Base-by-base conservation (phyloP, 805 yeast species). In the Kluyveromyces aestuarii region DNA sequence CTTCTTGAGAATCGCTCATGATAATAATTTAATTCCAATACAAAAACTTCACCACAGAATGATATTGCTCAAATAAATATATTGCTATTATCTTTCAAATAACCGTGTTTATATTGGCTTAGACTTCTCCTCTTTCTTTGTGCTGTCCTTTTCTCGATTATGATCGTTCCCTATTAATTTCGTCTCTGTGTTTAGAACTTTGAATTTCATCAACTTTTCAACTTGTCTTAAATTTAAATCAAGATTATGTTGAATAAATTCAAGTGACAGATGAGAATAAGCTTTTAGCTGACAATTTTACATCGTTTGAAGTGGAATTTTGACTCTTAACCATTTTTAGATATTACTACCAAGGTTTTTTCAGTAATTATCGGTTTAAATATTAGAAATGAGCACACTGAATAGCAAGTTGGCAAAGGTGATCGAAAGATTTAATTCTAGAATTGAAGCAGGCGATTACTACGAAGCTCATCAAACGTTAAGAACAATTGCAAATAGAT, bases 381-480 rank as follows among this genome's bases (percentile, higher is more conserved):
- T 30, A 30, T 38, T 8, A n/a, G 17, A 3, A 30, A 30, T 30
- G 35, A 30, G 49, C 36, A 33, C 49, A 21, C 41, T 46, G 27
- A 58, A 55, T 49, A 49, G 60, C 8, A 82, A 80, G 59, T 65
- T 84, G 21, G 72, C 75, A 47, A 75, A 77, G 57, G 82, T 88
- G 1, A 65, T 84, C 41, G 79, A 74, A 19, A 71, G 93, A 55
- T 84, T 84, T 69, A 78, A 81, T 59, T 75, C 59, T 25, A 82
- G 85, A 58, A 83, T 91, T 53, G 77, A 75, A 45, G 75, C 75
- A 45, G 87, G 87, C 2, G 85, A 89, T 48, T 88, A 75, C 69
- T 91, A 91, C 63, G 99, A 93, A 63, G 98, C 98, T 0, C 96
- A 91, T 64, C 98, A 93, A 66, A 90, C 96, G 0, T 74, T 93